These are phyloP conservation scores for Trichoderma reesei DNA, from an alignment of 495 filamentous ascomycete species.

Conservation along the genomic window DNA sequence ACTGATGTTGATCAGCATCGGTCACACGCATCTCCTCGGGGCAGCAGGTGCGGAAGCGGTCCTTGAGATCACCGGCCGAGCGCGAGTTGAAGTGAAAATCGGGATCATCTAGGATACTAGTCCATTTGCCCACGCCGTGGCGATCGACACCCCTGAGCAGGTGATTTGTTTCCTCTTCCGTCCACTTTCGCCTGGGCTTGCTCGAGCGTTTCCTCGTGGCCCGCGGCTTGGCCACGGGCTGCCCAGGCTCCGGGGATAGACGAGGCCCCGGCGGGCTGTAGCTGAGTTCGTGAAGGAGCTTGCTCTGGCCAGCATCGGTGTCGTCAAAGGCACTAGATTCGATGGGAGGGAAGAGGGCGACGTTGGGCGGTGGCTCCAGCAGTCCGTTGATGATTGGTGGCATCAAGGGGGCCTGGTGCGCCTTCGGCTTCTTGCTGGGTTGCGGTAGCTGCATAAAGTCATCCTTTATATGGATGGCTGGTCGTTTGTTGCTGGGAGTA, in stretches of 20 bases:
- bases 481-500: constrained; percentile 37
- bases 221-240: constrained; percentile 23
- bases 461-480: constrained; percentile 30
- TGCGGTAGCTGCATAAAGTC: constrained; percentile 47
- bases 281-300: constrained; percentile 1
- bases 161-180: constrained; percentile 70
- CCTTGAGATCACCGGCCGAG: constrained; percentile 74
- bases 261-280: neutral
- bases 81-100: constrained; percentile 67
- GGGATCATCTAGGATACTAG: constrained; percentile 64
- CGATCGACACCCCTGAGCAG: constrained; percentile 67
- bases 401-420: constrained; percentile 35
- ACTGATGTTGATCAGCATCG: constrained; percentile 18
- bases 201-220: constrained; percentile 32
- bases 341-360: constrained; percentile 64
- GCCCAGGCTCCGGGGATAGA: constrained; percentile 28
- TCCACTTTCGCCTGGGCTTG: constrained; percentile 58
- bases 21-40: constrained; percentile 44
- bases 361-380: constrained; percentile 65
- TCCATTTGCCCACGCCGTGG: constrained; percentile 85
- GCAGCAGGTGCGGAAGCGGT: constrained; percentile 72
- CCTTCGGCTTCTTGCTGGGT: constrained; percentile 47
- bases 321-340: constrained; percentile 43
- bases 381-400: constrained; percentile 64
- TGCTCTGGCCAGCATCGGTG: constrained; percentile 13